Base-by-base conservation (phyloP, 805 yeast species). In the Yarrowia sp. region DNA sequence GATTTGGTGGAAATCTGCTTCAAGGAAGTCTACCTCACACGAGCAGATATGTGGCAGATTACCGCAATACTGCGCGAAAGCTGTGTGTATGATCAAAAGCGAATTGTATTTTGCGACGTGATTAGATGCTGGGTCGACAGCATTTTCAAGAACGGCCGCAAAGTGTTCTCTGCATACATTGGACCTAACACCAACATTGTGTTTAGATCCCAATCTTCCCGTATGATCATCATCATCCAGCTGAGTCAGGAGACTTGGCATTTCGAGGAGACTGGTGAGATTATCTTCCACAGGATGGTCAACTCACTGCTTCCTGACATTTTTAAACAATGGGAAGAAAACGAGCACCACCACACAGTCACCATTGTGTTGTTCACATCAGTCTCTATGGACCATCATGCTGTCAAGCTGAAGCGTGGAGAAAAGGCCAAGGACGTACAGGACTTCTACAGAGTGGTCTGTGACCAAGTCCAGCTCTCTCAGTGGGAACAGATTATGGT, bases 241-340 rank as follows among this genome's bases (percentile, higher is more conserved):
- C 85, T 92, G 67, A 89, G 98, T 0, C 83, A 88, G 41, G 99
- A 95, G 71, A 95, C 95, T 98, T 95, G 98, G 96, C 91, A 92
- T 74, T 95, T 95, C 75, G 98, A 95, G 75, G 97, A 92, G 71
- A 89, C 89, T 68, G 99, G 99, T 1, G 98, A 93, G 72, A 89
- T 92, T 63, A 84, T 91, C 83, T 93, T 93, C 74, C 93, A 92
- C 74, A 90, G 92, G 75, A 84, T 95, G 70, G 91, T 95, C 51
- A 92, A 93, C 73, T 89, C 96, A n/a, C 79, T 93, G 59, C 86
- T 95, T 64, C 99, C 99, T 0, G 88, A 87, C 66, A 87, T 93
- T 38, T 91, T 95, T 74, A 86, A 86, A 69, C 82, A 87, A 66
- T 95, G 98, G 98, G 83, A 91, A 68, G 87, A 87, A 35, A 82